Conservation (phyloP, 2,329 filamentous ascomycete species). For the Rachicladosporium sp. region DNA sequence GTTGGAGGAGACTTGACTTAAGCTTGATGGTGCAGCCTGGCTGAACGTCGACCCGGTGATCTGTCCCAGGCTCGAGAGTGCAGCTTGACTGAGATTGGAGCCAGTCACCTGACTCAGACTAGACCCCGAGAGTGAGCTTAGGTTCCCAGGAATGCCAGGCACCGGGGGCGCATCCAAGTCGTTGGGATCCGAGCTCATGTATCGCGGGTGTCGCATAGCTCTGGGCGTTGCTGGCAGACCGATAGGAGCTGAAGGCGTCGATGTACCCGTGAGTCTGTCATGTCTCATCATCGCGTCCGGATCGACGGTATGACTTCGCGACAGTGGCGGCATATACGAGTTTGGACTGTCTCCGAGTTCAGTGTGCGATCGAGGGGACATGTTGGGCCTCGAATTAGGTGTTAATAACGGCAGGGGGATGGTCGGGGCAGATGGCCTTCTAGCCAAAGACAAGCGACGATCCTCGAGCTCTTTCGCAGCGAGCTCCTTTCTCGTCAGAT, state of each 20-base stretch:
- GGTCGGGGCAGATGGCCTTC: conserved; percentile 63
- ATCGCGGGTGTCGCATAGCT: conserved; percentile 72
- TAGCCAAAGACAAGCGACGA: conserved; percentile 68
- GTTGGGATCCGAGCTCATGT: conserved; percentile 46
- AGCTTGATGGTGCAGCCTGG: conserved; percentile 9
- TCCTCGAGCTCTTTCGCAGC: conserved; percentile 76
- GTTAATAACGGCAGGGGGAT: conserved; percentile 62
- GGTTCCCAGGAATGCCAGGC: conserved; percentile 42
- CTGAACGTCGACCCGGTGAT: conserved; percentile 16
- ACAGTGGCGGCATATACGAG: conserved; percentile 26
- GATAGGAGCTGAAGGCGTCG: conserved; percentile 44
- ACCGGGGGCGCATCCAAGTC: conserved; percentile 42
- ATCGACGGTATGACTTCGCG: conserved; percentile 55
- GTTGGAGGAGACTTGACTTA: conserved; percentile 5
- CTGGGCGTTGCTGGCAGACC: conserved; percentile 84
- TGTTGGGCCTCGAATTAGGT: conserved; percentile 27
- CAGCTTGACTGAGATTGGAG: conserved; percentile 1
- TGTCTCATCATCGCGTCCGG: conserved; percentile 35
- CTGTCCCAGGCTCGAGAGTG: conserved; percentile 17
- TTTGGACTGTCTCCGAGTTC: conserved; percentile 34
- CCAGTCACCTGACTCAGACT: conserved; percentile 21
- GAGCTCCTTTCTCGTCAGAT: conserved; percentile 30
- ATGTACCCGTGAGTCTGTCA: conserved; percentile 25
- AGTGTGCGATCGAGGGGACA: conserved; percentile 24
- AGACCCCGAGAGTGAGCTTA: conserved; percentile 21